Base-by-base conservation (phyloP, 441 rosid genomes). In the Dalechampia spathulata region DNA sequence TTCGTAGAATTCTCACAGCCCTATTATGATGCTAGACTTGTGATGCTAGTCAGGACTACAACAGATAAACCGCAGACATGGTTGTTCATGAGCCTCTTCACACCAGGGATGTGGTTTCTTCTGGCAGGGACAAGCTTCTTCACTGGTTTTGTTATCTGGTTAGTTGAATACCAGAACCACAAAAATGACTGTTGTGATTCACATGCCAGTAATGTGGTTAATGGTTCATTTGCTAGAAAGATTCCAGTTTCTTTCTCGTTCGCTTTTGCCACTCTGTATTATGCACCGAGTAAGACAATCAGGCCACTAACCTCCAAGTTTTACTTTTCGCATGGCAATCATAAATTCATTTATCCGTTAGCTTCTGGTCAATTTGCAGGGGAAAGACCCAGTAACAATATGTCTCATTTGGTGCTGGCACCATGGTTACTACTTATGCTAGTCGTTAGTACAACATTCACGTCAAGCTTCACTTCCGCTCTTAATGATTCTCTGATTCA, bases 341-440 rank as follows among this genome's bases (percentile, higher is more conserved):
- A 41, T 15, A 16, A 22, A 19, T 42, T 42, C 47, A 42, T 10
- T 42, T 7, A 12, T 16, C 7, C 7, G 17, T 21, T 11, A 6
- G 1, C 23, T 46, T 4, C 7, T 8, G 22, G 16, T 21, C 9
- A 44, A 16, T 30, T 14, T 30, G 17, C 51, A 57, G 61, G 61
- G 30, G 42, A 44, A 44, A 44, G 19, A 30, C 61, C 51, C 0
- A 44, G 8, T 32, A 17, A 21, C 20, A 19, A 1, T n/a, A 30
- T 57, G 38, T 57, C 61, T 30, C 50, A 19, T 20, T 44, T 57
- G 20, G 51, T 57, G 42, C 51, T 44, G n/a, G 41, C 26, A 5
- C 61, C 61, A 30, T 57, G 50, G 51, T 30, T 44, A 16, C 20
- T 57, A 3, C 30, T 57, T 15, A 7, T 57, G 61, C 51, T 43